Base-by-base conservation (phyloP, 2,329 filamentous ascomycete genomes). In the Colletotrichum sp. region DNA sequence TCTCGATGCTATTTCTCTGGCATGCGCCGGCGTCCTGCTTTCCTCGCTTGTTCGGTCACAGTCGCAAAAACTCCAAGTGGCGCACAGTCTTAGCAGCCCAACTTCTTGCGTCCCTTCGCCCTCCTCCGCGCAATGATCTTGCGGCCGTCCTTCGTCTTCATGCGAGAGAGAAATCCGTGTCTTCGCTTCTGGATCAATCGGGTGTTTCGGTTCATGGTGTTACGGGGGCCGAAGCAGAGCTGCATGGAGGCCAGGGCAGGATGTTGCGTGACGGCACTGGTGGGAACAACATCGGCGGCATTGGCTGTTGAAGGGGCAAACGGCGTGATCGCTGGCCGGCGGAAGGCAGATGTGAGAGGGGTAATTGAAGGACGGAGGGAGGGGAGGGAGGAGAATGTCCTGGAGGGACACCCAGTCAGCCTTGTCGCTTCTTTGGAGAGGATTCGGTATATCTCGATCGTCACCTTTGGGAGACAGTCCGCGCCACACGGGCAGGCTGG, bases 101-200 rank as follows among this genome's bases (percentile, higher is more conserved):
- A 74, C 79, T 85, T 82, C 80, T 83, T 85, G 77, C 91, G 83
- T 69, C 90, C 88, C 88, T 92, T 92, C 16, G 85, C 78, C 83
- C 81, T 86, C 83, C 91, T 86, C 79, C 90, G 83, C 81, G 85
- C 83, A 68, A 93, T 80, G 75, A 87, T 90, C 84, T 88, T 90
- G 73, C 87, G 84, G 4, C 91, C 91, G 12, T 86, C 89, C 80
- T 86, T 87, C 61, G 87, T 88, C 78, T 87, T 84, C 78, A 87
- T 82, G 48, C 91, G 85, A 78, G 85, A 87, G 64, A 93, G 82
- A 79, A 92, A 93, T 1, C 91, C 91, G 78, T 90, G 88, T 78
- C 90, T 87, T 28, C 91, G 86, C 86, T 92, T 92, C 83, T 92
- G 89, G 16, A 92, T 82, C 70, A 92, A 84, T 43, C 91, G 86